These are phyloP conservation scores for Fusarium robinianum DNA, from an alignment of 2,329 filamentous ascomycete species.

Conservation along the genomic window DNA sequence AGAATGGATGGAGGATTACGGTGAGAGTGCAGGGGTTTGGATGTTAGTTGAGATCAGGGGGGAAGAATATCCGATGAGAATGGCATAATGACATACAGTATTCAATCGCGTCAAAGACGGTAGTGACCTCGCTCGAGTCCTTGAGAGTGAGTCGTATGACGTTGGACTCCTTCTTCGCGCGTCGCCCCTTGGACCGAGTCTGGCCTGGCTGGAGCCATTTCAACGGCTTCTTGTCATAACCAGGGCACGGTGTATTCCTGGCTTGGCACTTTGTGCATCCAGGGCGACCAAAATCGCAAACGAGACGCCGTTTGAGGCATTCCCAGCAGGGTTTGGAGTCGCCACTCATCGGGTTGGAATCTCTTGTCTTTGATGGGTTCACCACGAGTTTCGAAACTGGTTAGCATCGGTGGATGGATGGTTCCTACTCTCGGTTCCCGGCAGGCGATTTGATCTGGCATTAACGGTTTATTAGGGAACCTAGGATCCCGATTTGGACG, in stretches of 20 bases:
- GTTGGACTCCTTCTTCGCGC: slow-evolving; percentile 14
- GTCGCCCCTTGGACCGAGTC: slow-evolving; percentile 25
- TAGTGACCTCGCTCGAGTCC: slow-evolving; percentile 1
- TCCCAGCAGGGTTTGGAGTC: slow-evolving; percentile 25
- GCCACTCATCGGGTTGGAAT: neutral
- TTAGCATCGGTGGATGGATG: too few relatives aligned
- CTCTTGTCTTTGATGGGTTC: neutral
- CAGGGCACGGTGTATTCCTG: slow-evolving; percentile 18
- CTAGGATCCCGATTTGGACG: too few relatives aligned
- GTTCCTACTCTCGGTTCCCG: too few relatives aligned
- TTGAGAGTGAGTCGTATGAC: slow-evolving; percentile 2
- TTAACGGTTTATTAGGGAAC: too few relatives aligned
- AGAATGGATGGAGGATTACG: too few relatives aligned
- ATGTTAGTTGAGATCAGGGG: too few relatives aligned
- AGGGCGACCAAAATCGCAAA: slow-evolving; percentile 24
- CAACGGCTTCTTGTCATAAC: slow-evolving; percentile 30
- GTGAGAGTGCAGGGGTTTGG: too few relatives aligned
- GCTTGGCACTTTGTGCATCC: slow-evolving; percentile 19
- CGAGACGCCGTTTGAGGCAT: slow-evolving; percentile 24
- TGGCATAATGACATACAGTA: slow-evolving; percentile 12
- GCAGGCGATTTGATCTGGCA: too few relatives aligned
- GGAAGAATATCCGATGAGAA: neutral
- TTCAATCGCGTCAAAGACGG: slow-evolving; percentile 8
- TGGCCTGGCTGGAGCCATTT: slow-evolving; percentile 29
- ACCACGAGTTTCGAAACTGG: too few relatives aligned